Evolutionary conservation across 495 filamentous ascomycete genomes (phyloP), one percentile per base, ranked within the genome.

Genomic region (Penicillium subrubescens): DNA sequence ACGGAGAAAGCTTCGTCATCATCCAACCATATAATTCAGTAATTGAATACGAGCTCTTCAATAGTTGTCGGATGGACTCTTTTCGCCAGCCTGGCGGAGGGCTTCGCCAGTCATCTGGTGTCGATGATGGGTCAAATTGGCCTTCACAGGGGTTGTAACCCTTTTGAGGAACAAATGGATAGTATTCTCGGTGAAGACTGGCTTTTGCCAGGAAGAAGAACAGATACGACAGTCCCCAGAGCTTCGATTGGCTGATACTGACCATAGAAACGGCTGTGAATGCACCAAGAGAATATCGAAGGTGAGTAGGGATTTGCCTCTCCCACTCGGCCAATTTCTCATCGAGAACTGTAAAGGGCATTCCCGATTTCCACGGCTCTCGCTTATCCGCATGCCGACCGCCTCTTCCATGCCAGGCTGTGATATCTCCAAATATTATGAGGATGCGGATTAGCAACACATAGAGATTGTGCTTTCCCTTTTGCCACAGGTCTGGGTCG

Each of bases 141-240:
- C 54, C n/a, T 8, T 39, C 54, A 39, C 17, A 39, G 8, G 54
- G 54, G 1, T n/a, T 21, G 35, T 57, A 57, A 1, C 19, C 33
- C 25, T 39, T 57, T 27, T 21, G n/a, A 14, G 54, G 54, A 57
- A 57, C 33, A 25, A 57, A 57, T 8, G 54, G 54, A 27, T 25
- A 37, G n/a, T 57, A 57, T 27, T 57, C 54, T 23, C 33, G 33
- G 19, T 37, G 54, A 25, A 57, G 54, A 7, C 35, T 37, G 54
- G 35, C 23, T 39, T 57, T 57, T 14, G 54, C 54, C n/a, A 57
- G 33, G 3, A 57, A 57, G 33, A 57, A 57, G 27, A 57, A 57
- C 10, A 57, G 35, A 25, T 57, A 57, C 5, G 54, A 23, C n/a
- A 57, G 19, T 14, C 54, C 54, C 54, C 54, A 57, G 2, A 57